Base-by-base conservation (phyloP, 2,329 filamentous ascomycete species). In the Talaromyces funiculosus region DNA sequence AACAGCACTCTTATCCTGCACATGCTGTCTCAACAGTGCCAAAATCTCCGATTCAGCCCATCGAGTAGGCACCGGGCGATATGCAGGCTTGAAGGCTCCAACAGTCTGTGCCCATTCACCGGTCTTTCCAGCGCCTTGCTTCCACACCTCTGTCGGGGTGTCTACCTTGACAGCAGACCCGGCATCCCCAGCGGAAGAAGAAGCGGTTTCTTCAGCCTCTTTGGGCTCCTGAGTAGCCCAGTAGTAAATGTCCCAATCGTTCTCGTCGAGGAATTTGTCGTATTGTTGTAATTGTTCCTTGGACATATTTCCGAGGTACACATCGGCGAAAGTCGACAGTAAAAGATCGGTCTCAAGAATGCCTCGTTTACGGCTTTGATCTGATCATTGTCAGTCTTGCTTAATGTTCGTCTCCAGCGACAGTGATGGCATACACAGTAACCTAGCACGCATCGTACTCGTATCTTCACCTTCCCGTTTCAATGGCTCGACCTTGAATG, bases 211-310 rank as follows among this genome's bases (percentile, higher is more conserved):
- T 65, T 85, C 82, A 4, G 82, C 81, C 0, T 64, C 68, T 29
- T 75, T 71, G 1, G 87, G 82, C 67, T 91, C 86, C 76, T 99
- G 94, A 16, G 94, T 99, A 3, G 90, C 91, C 94, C 94, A 99
- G 82, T 99, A 99, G 82, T 99, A 99, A 64, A 99, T 97, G 74
- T 99, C 94, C 94, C 94, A 99, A 80, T 99, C 94, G 77, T 99
- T 99, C 79, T 99, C 94, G 76, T 99, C 94, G 60, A 99, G 86
- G 80, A 99, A 95, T 29, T 83, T 80, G 74, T 97, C 93, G 80
- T 94, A 97, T 76, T 96, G 85, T 68, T 84, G 77, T 67, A 97
- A 86, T 72, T 95, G 89, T 55, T 81, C 76, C 5, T 80, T 75
- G 1, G 84, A 84, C 90, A 99, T 96, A 63, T 78, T 79, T 45